Evolutionary conservation across 495 filamentous ascomycete species (phyloP), one percentile per base, ranked within the genome.

Genomic region (Penicillium soppii): DNA sequence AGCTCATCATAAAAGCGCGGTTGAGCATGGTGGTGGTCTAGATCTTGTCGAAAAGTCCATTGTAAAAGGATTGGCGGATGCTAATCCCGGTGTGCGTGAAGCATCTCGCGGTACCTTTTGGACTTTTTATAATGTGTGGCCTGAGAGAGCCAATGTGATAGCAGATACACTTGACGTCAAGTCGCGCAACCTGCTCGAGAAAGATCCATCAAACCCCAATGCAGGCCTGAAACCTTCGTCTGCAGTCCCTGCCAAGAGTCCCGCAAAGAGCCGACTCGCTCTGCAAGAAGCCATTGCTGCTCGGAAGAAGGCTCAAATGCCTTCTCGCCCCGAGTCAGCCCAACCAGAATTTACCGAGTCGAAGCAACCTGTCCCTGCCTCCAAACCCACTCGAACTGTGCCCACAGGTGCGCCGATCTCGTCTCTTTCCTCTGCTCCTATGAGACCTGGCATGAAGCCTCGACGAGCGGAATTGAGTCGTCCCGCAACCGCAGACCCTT

Each of bases 41-140:
- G 90, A 95, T 30, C 50, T 89, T 26, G 80, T 95, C 9, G 91
- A 95, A 32, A 95, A 95, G 63, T 89, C 84, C 54, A 80, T 98
- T 59, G 91, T 86, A 67, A 94, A 89, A 58, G 86, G 92, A 12
- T 76, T 98, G 1, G 77, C 75, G 5, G 94, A 98, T 69, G 79
- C 92, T 6, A 96, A 96, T 61, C 90, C 91, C 3, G 84, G 79
- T 27, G 92, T 97, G 26, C 80, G 92, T 54, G 89, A 95, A 66
- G 82, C 81, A 22, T 90, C 89, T 81, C 82, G 94, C 57, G 73
- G 78, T 25, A 88, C 90, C 2, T 98, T 88, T 65, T 97, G 92
- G 91, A 77, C 75, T 1, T 96, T 91, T 70, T 78, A 81, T 9
- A 63, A 62, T 13, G 79, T 88, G 16, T 97, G 91, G 91, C 85